Conservation (phyloP, 768 basidiomycete species). For the Russula olivacea region DNA sequence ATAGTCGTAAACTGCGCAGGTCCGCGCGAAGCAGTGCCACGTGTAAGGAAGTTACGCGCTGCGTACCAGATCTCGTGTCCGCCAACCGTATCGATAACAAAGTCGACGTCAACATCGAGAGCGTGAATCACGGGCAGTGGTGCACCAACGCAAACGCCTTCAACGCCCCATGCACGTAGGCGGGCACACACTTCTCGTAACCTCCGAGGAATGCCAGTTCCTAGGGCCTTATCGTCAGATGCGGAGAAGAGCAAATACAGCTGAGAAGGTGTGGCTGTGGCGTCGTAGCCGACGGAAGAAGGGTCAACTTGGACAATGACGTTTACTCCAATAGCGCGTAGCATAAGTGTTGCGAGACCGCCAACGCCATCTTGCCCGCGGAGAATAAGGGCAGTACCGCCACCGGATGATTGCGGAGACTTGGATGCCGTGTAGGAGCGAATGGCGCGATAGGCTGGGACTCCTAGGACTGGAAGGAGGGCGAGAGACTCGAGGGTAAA, state of each 20-base stretch:
- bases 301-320: conserved; percentile 66
- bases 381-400: conserved; percentile 51
- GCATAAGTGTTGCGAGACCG: conserved; percentile 72
- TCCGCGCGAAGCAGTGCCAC: conserved; percentile 31
- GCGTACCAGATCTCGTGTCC: conserved; percentile 77
- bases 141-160: conserved; percentile 67
- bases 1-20: conserved; percentile 69
- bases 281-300: conserved; percentile 33
- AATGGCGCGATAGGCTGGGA: conserved; percentile 79
- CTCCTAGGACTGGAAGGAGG: conserved; percentile 68
- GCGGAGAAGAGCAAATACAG: conserved; percentile 25
- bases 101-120: conserved; percentile 65
- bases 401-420: conserved; percentile 11
- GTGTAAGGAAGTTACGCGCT: conserved; percentile 50
- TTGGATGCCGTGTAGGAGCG: conserved; percentile 40
- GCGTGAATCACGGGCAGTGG: conserved; percentile 48
- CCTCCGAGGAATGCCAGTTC: conserved; percentile 22
- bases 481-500: conserved; percentile 43
- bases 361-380: conserved; percentile 71
- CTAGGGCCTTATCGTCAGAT: conserved; percentile 29
- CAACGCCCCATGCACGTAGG: conserved; percentile 63
- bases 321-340: conserved; percentile 60
- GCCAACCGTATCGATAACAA: conserved; percentile 77
- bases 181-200: conserved; percentile 37
- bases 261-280: conserved; percentile 33